Conservation (phyloP, 371 early-diverging fungal species). For the Encephalitozoon romaleae region DNA sequence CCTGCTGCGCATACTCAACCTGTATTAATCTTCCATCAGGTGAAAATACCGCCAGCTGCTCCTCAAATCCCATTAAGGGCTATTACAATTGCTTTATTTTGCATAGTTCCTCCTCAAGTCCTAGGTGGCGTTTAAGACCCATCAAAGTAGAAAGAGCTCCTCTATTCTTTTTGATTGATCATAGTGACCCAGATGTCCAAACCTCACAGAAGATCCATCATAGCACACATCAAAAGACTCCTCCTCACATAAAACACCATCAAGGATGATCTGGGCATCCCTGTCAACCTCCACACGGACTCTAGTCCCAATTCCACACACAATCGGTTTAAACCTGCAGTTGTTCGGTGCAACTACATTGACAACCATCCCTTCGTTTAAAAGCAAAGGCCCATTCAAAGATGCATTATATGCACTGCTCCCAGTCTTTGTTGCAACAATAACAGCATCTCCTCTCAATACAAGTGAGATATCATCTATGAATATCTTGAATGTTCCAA, state of each 20-base stretch:
- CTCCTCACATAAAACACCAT: constrained; percentile 46
- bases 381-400: constrained; percentile 44
- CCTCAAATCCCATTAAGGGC: constrained; percentile 54
- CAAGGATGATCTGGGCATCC: not conserved
- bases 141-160: not conserved
- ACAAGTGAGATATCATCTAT: constrained; percentile 4
- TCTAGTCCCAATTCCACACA: not conserved
- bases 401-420: constrained; percentile 54
- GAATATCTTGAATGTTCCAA: constrained; percentile 23
- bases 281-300: not conserved
- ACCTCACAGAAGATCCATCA: constrained; percentile 11
- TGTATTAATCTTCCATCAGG: constrained; percentile 99
- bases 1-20: constrained; percentile 98
- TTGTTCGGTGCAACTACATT: constrained; percentile 29
- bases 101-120: not conserved
- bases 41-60: constrained; percentile 89
- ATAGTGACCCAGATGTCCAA: not conserved
- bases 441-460: constrained; percentile 49
- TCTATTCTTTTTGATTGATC: not conserved
- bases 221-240: constrained; percentile 59
- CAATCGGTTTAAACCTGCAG: constrained; percentile 21
- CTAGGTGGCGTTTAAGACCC: not conserved
- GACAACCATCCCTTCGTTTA: not conserved
- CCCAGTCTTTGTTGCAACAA: constrained; percentile 44
- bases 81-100: not conserved